Conservation (phyloP, 768 basidiomycete species). For the Suillus ampliporus region DNA sequence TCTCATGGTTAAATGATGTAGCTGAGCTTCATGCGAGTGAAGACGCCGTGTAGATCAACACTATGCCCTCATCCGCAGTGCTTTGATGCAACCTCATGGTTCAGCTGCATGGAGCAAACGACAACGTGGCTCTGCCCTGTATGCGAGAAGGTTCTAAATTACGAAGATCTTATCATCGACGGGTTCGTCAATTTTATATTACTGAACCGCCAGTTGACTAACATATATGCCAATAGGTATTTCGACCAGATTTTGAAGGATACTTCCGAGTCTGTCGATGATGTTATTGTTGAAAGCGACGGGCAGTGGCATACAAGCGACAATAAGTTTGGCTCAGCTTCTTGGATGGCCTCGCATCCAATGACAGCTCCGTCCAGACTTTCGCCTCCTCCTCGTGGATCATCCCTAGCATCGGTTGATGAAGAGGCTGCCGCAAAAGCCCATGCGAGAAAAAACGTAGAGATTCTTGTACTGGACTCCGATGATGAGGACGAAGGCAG, state of each 20-base stretch:
- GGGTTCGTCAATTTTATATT: conserved; percentile 58
- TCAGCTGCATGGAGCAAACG: conserved; percentile 93
- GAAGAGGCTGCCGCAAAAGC: conserved; percentile 41
- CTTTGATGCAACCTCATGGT: conserved; percentile 96
- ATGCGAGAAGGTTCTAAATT: conserved; percentile 79
- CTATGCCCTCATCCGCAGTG: conserved; percentile 91
- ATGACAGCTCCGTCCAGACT: conserved; percentile 27
- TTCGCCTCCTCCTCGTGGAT: conserved; percentile 34
- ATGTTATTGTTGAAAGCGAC: conserved; percentile 92
- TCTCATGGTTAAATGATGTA: conserved; percentile 25
- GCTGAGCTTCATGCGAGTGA: conserved; percentile 89
- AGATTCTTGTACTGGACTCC: conserved; percentile 72
- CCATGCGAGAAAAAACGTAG: conserved; percentile 54
- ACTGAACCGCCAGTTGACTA: neutral
- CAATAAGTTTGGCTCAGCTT: conserved; percentile 76
- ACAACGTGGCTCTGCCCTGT: conserved; percentile 96
- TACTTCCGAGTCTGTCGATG: conserved; percentile 82
- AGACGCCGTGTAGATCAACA: conserved; percentile 84
- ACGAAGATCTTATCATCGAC: conserved; percentile 88
- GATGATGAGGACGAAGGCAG: conserved; percentile 75
- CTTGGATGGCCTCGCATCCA: conserved; percentile 69
- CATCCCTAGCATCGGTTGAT: conserved; percentile 34
- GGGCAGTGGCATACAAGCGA: conserved; percentile 97
- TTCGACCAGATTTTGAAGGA: conserved; percentile 83
- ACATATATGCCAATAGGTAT: conserved; percentile 56